phyloP scores from a whole-genome alignment of 331 rosid species.

The Prunus yedoensis region DNA sequence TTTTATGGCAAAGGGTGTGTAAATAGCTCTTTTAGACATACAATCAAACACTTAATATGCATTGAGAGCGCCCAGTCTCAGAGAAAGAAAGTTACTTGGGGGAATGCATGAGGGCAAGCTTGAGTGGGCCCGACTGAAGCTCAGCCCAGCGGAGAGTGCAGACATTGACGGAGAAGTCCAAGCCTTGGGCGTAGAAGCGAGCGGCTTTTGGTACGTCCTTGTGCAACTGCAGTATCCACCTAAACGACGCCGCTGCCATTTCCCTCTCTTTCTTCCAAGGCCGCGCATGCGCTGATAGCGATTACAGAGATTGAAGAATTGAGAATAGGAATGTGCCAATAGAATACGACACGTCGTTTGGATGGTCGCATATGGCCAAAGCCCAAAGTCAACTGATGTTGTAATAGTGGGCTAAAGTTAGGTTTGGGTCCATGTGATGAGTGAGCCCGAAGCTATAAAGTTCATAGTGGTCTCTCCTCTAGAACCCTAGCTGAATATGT shows the following conservation, averaged over 20 bases:
- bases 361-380: background rate
- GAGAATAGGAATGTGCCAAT: no score
- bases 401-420: background rate
- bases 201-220: constrained; percentile 88
- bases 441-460: background rate
- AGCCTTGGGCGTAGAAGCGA: constrained; percentile 67
- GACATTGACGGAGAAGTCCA: constrained; percentile 66
- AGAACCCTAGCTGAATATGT: background rate
- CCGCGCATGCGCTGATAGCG: background rate
- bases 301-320: background rate
- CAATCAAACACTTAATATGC: constrained; percentile 36
- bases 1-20: background rate
- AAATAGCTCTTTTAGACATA: background rate
- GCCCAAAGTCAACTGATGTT: background rate
- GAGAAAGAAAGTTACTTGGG: constrained; percentile 34
- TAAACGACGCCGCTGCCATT: constrained; percentile 60
- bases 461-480: background rate
- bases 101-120: constrained; percentile 73
- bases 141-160: constrained; percentile 84
- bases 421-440: background rate
- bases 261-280: background rate
- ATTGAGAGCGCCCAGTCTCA: background rate
- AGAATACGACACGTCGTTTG: background rate
- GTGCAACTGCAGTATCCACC: constrained; percentile 76
- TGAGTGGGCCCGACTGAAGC: constrained; percentile 79